phyloP scores from a whole-genome alignment of 345 rosid species.

The Trapa bicornis region DNA sequence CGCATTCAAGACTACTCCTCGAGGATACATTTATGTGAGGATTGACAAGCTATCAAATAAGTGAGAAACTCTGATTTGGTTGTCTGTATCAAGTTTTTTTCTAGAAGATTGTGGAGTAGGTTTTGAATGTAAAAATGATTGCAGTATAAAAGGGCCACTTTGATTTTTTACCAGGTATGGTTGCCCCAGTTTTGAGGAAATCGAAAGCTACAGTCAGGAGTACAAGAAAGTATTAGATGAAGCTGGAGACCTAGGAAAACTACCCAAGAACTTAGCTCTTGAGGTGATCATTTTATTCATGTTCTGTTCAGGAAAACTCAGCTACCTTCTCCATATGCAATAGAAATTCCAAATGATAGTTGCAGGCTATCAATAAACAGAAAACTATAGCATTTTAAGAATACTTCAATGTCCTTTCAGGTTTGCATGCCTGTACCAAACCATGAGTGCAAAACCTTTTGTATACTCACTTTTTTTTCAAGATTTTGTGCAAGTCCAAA shows the following conservation, averaged over 20 bases:
- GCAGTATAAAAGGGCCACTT: neutral
- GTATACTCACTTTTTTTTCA: neutral
- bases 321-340: neutral
- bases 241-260: slow-evolving; percentile 44
- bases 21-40: slow-evolving; percentile 69
- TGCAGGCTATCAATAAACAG: neutral
- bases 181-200: slow-evolving; percentile 77
- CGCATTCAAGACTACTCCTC: slow-evolving; percentile 67
- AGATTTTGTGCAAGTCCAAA: neutral
- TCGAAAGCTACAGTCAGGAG: slow-evolving; percentile 52
- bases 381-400: neutral
- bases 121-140: neutral
- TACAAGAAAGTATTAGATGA: slow-evolving; percentile 70
- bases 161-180: slow-evolving; percentile 42
- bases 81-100: too few species aligned
- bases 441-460: neutral
- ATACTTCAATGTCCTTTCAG: too few species aligned
- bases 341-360: neutral
- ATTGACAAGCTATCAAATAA: slow-evolving; percentile 60
- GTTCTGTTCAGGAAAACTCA: neutral
- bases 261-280: slow-evolving; percentile 75
- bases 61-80: slow-evolving; percentile 25
- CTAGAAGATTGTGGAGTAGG: neutral
- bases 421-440: neutral
- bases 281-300: slow-evolving; percentile 39